Conservation (phyloP, 2,329 filamentous ascomycete species). For the Metarhizium brunneum region DNA sequence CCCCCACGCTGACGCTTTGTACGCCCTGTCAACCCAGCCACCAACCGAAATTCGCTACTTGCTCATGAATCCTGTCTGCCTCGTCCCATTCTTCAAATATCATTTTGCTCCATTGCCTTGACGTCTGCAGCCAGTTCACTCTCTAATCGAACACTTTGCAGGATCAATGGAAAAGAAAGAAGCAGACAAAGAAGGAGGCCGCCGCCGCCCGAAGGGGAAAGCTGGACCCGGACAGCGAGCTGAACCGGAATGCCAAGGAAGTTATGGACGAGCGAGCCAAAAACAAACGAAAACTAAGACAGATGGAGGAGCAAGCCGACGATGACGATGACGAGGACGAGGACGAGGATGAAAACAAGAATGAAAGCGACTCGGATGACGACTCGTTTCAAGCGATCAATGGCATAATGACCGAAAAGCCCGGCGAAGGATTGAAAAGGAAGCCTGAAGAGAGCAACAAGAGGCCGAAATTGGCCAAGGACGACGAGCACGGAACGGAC, state of each 20-base stretch:
- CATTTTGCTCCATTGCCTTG: neutral
- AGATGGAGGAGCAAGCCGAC: conserved; percentile 40
- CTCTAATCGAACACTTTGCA: conserved; percentile 25
- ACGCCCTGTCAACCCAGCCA: neutral
- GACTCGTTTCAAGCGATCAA: conserved; percentile 33
- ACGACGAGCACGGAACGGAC: conserved; percentile 16
- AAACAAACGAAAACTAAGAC: conserved; percentile 73
- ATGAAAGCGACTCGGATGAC: too few relatives aligned
- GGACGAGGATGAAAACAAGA: conserved; percentile 20
- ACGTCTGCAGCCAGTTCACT: neutral
- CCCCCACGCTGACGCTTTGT: neutral
- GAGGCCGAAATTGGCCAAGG: conserved; percentile 37
- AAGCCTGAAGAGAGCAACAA: conserved; percentile 40
- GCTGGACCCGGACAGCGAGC: conserved; percentile 76
- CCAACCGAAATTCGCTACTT: neutral
- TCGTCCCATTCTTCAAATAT: neutral
- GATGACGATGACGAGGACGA: conserved; percentile 31
- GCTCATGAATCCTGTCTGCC: neutral
- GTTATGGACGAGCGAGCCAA: conserved; percentile 72
- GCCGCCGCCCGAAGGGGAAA: conserved; percentile 77
- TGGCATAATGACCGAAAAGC: conserved; percentile 50
- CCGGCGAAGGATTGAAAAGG: conserved; percentile 53
- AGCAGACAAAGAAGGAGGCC: conserved; percentile 87
- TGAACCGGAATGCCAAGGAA: conserved; percentile 78
- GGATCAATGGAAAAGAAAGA: conserved; percentile 91